Evolutionary conservation across 2,329 filamentous ascomycete genomes (phyloP).

Genomic region (Leptographium lundbergii): DNA sequence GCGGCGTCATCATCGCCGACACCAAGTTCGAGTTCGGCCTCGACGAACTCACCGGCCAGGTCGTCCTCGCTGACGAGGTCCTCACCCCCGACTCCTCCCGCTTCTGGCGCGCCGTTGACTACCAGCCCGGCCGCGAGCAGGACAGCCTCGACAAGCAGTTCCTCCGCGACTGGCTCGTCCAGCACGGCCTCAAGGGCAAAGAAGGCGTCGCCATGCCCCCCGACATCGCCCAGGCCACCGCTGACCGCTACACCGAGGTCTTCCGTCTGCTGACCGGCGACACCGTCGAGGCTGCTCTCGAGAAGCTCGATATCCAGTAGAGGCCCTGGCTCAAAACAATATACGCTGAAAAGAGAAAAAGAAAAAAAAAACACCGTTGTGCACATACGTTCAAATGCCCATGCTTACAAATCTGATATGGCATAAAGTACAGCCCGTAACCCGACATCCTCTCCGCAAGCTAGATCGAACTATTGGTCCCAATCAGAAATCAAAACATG

Average conservation of each 20-base stretch:
- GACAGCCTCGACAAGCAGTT: constrained; percentile 84
- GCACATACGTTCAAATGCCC: background rate
- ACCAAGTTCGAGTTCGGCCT: constrained; percentile 54
- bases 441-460: too few relatives aligned
- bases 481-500: too few relatives aligned
- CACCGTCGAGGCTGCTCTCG: constrained; percentile 25
- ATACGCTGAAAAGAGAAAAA: background rate
- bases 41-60: constrained; percentile 48
- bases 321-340: background rate
- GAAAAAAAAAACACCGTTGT: background rate
- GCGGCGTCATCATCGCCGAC: constrained; percentile 62
- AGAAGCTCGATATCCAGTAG: constrained; percentile 8
- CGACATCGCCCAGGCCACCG: constrained; percentile 57
- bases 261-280: constrained; percentile 56
- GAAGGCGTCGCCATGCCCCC: constrained; percentile 59
- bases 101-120: constrained; percentile 71
- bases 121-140: constrained; percentile 61
- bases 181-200: constrained; percentile 61
- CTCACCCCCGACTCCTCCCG: constrained; percentile 73
- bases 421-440: too few relatives aligned
- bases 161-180: constrained; percentile 69
- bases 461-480: too few relatives aligned
- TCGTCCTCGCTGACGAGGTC: constrained; percentile 74
- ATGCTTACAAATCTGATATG: background rate
- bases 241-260: constrained; percentile 62